Evolutionary conservation across 805 yeast genomes (phyloP).

Genomic region (Ogataea corticis): DNA sequence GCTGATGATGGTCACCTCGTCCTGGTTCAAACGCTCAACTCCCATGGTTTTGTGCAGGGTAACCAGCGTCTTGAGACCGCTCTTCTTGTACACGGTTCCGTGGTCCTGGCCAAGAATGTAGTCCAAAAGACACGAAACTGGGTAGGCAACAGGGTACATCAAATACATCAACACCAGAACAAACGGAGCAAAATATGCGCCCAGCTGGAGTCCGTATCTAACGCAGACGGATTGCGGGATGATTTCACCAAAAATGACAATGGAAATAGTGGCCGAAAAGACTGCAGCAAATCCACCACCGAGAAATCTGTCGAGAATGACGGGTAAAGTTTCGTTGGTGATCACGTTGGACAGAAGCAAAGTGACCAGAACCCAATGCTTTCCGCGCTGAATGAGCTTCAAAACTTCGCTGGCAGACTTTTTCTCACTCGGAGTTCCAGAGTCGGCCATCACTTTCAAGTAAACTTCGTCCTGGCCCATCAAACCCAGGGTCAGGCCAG

Average conservation of each 20-base stretch:
- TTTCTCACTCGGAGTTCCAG: slow-evolving; percentile 77
- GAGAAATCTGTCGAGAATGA: slow-evolving; percentile 84
- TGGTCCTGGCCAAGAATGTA: slow-evolving; percentile 89
- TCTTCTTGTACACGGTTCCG: slow-evolving; percentile 90
- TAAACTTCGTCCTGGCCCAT: slow-evolving; percentile 99
- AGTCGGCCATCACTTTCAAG: slow-evolving; percentile 81
- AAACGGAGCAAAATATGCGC: slow-evolving; percentile 88
- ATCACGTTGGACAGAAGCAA: slow-evolving; percentile 81
- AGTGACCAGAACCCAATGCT: slow-evolving; percentile 96
- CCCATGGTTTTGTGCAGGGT: slow-evolving; percentile 94
- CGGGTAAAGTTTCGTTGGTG: slow-evolving; percentile 92
- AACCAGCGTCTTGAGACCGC: slow-evolving; percentile 90
- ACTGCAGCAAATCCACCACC: slow-evolving; percentile 99
- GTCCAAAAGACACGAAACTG: slow-evolving; percentile 81
- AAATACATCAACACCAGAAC: slow-evolving; percentile 81
- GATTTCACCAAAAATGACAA: slow-evolving; percentile 93
- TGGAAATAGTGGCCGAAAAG: slow-evolving; percentile 86
- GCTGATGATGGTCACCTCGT: slow-evolving; percentile 92
- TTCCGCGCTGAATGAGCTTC: slow-evolving; percentile 71
- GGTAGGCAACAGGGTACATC: slow-evolving; percentile 91
- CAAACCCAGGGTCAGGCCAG: slow-evolving; percentile 89
- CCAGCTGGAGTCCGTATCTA: slow-evolving; percentile 87
- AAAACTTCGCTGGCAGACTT: slow-evolving; percentile 72
- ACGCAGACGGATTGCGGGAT: slow-evolving; percentile 95
- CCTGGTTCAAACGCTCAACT: slow-evolving; percentile 87